These are phyloP conservation scores for Stereum hirsutum DNA, from an alignment of 1,284 basidiomycete genomes.

Conservation along the genomic window DNA sequence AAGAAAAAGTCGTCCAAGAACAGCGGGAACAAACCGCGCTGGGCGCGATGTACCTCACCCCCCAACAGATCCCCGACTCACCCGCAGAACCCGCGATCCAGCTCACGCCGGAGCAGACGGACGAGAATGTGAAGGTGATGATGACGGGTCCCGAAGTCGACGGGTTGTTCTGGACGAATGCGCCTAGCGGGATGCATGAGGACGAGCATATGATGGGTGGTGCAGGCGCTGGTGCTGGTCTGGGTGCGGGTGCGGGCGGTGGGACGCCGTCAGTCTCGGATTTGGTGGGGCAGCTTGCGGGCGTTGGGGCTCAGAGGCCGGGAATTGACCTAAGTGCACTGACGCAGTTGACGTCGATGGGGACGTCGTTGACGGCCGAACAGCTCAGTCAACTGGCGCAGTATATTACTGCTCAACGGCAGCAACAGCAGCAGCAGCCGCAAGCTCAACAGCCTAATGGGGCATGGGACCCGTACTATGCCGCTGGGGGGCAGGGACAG, in stretches of 20 bases:
- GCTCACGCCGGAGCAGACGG: conserved; percentile 59
- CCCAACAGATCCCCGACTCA: conserved; percentile 59
- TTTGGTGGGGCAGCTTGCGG: conserved; percentile 54
- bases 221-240: conserved; percentile 20
- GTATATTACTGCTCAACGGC: too few relatives aligned
- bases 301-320: not conserved
- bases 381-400: conserved; percentile 57
- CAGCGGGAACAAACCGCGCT: conserved; percentile 70
- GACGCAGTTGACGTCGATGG: conserved; percentile 10
- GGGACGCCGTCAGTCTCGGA: conserved; percentile 49
- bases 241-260: conserved; percentile 24
- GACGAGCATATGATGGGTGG: conserved; percentile 8
- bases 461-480: too few relatives aligned
- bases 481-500: too few relatives aligned
- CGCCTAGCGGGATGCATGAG: conserved; percentile 22
- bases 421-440: too few relatives aligned
- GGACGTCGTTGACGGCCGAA: conserved; percentile 35
- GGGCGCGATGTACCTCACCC: conserved; percentile 59
- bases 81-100: conserved; percentile 58
- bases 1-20: conserved; percentile 60
- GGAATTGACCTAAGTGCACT: conserved; percentile 10
- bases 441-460: too few relatives aligned
- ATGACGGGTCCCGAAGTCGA: conserved; percentile 61
- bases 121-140: conserved; percentile 54
- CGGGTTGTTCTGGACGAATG: conserved; percentile 41